Conservation (phyloP, 2,329 filamentous ascomycete genomes). For the Apiospora hydei region DNA sequence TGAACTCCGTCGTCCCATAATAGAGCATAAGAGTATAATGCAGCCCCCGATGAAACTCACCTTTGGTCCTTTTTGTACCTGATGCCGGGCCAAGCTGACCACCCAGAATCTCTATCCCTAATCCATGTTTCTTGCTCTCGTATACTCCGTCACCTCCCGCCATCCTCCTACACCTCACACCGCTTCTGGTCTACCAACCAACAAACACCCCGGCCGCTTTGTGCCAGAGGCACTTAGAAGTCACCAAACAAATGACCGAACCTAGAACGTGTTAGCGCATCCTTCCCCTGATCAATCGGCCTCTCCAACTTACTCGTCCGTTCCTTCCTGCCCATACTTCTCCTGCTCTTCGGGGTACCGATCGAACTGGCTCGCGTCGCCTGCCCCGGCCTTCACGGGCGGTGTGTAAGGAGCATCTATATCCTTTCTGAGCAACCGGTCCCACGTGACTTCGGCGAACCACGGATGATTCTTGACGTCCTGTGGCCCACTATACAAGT, state of each 20-base stretch:
- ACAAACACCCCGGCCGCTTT: background rate
- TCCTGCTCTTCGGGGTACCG: conserved; percentile 98
- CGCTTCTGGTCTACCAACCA: background rate
- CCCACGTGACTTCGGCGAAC: conserved; percentile 99
- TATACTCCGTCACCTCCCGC: background rate
- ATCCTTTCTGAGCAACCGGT: conserved; percentile 90
- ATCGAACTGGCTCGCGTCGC: conserved; percentile 97
- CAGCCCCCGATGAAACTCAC: background rate
- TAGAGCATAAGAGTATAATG: conserved; percentile 19
- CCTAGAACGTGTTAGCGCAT: conserved; percentile 25
- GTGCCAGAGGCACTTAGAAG: background rate
- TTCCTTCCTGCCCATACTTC: conserved; percentile 79
- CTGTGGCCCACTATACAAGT: conserved; percentile 86
- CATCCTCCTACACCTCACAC: conserved; percentile 11
- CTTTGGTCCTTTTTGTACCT: conserved; percentile 9
- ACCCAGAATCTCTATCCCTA: conserved; percentile 7
- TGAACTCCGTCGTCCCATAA: conserved; percentile 13
- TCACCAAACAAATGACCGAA: conserved; percentile 24
- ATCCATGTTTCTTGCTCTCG: background rate
- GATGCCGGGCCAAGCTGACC: conserved; percentile 3
- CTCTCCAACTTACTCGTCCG: conserved; percentile 78
- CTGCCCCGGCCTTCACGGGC: conserved; percentile 90
- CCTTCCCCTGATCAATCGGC: background rate
- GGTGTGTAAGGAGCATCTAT: conserved; percentile 98
- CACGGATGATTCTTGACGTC: conserved; percentile 96